Evolutionary conservation across 805 yeast species (phyloP).

Genomic region (Candida morakotiae): DNA sequence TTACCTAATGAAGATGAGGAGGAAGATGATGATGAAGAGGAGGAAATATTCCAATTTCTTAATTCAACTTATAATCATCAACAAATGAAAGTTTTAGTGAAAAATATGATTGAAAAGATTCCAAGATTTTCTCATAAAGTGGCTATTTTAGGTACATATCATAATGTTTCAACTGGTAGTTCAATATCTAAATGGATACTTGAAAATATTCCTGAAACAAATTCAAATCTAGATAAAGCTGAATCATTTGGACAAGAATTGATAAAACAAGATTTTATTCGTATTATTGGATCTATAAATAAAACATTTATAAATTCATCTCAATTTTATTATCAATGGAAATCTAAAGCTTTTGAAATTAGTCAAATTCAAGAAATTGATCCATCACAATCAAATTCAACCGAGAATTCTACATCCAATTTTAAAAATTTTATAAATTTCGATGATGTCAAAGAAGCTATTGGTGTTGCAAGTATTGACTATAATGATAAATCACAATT

Average conservation of each 20-base stretch:
- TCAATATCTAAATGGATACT: conserved; percentile 58
- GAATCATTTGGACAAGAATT: conserved; percentile 75
- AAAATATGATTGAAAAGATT: conserved; percentile 34
- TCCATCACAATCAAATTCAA: neutral
- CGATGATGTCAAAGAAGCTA: conserved; percentile 43
- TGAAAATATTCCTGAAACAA: conserved; percentile 38
- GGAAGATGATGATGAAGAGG: conserved; percentile 17
- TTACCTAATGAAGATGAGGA: conserved; percentile 6
- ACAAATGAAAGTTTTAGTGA: conserved; percentile 30
- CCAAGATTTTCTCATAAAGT: conserved; percentile 55
- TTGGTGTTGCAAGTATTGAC: conserved; percentile 39
- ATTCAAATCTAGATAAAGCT: conserved; percentile 50
- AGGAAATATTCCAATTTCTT: conserved; percentile 28
- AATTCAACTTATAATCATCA: conserved; percentile 23
- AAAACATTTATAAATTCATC: conserved; percentile 68
- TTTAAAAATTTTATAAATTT: conserved; percentile 17
- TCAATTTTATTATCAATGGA: conserved; percentile 78
- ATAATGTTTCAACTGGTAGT: conserved; percentile 58
- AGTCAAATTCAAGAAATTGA: neutral
- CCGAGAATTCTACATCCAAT: neutral
- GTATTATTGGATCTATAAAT: conserved; percentile 59
- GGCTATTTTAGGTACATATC: conserved; percentile 66
- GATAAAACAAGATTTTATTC: conserved; percentile 54
- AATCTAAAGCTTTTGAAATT: conserved; percentile 54
- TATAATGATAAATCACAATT: conserved; percentile 49